Conservation (phyloP, 257 asterid species). For the Solanum bulbocastanum region DNA sequence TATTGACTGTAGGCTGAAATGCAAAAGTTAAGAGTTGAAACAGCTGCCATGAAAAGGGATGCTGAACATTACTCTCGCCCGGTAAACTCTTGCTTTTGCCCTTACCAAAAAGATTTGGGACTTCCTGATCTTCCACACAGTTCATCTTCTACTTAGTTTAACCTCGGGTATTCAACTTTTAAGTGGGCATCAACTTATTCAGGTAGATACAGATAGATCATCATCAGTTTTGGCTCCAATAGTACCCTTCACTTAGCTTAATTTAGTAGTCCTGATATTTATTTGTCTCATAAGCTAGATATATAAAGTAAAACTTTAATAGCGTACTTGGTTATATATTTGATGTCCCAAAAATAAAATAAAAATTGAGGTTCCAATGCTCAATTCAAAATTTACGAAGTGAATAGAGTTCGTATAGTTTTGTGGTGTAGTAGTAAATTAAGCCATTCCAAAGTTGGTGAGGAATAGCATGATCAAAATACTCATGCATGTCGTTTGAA, state of each 20-base stretch:
- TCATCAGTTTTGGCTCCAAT: not conserved
- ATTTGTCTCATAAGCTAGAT: not conserved
- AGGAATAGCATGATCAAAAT: not conserved
- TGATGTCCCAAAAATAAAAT: not conserved
- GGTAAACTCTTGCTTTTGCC: slow-evolving; percentile 22
- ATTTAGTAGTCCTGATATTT: not conserved
- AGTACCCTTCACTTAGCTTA: not conserved
- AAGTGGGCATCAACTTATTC: not conserved
- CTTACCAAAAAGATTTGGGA: not conserved
- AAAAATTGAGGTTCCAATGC: not conserved
- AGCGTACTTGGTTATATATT: not conserved
- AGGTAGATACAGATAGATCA: not conserved
- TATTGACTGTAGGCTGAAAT: slow-evolving; percentile 64
- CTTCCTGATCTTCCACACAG: not conserved
- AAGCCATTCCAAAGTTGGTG: not conserved
- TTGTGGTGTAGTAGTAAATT: not conserved
- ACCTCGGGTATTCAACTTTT: not conserved
- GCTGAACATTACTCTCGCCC: slow-evolving; percentile 98
- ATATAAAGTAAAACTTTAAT: not conserved
- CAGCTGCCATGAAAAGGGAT: slow-evolving; percentile 98
- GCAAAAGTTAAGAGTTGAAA: slow-evolving; percentile 97
- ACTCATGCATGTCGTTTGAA: not conserved
- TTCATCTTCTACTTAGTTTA: not conserved
- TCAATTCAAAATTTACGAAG: not conserved
- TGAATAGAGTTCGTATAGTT: not conserved